These are phyloP conservation scores for Teratosphaeria pseudoeucalypti DNA, from an alignment of 2,329 filamentous ascomycete species.

Conservation along the genomic window DNA sequence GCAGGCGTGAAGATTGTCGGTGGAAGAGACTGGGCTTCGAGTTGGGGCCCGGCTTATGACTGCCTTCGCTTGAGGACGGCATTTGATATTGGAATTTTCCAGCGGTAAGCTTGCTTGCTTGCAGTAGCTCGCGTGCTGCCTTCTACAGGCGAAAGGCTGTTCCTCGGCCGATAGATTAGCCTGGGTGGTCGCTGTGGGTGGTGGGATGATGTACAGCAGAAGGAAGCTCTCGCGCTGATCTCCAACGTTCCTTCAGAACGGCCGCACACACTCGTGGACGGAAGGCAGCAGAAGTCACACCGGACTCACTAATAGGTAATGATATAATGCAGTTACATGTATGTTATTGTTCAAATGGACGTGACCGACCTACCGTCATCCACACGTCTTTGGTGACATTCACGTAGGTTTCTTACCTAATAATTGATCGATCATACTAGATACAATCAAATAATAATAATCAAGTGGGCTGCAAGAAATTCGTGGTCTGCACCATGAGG, in stretches of 20 bases:
- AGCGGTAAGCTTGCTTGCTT: not conserved
- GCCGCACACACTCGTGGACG: not conserved
- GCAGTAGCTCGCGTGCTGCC: not conserved
- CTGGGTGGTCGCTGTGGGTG: not conserved
- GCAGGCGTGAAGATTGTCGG: slow-evolving; percentile 46
- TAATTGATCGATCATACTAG: not conserved
- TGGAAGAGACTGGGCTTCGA: slow-evolving; percentile 19
- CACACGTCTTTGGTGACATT: not conserved
- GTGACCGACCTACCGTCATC: not conserved
- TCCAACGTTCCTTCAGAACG: not conserved
- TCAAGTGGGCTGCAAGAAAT: not conserved
- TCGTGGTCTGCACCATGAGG: not conserved
- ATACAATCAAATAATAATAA: too few species aligned
- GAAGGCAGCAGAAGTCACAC: not conserved
- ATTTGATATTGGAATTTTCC: not conserved
- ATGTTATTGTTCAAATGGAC: not conserved
- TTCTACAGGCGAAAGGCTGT: not conserved
- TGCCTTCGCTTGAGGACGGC: not conserved
- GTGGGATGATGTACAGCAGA: not conserved
- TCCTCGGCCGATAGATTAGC: not conserved
- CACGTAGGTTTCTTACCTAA: not conserved
- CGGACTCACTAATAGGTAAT: too few species aligned
- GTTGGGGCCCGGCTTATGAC: not conserved
- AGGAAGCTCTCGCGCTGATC: not conserved
- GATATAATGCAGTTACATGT: too few species aligned